Evolutionary conservation across 495 filamentous ascomycete genomes (phyloP), one percentile per base, ranked within the genome.

Genomic region (Neurospora terricola): DNA sequence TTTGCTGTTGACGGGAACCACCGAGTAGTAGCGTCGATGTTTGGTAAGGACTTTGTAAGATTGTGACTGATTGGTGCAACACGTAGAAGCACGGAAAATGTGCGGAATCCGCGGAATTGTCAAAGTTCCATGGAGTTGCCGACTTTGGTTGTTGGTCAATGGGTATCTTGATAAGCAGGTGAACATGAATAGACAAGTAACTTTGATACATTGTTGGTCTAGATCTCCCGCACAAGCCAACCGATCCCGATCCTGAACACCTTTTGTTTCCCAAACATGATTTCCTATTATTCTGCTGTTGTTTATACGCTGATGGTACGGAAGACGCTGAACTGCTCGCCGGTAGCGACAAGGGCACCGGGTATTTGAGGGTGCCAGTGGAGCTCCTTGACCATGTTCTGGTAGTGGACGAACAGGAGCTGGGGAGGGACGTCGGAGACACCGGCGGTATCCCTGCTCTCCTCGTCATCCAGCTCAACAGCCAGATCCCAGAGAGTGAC

Each of bases 301-400:
- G 54, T 54, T 81, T 86, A 91, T 38, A 91, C 88, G 76, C 87
- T 90, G 75, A 92, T 91, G 3, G 90, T 91, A 78, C 89, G 87
- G 79, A 91, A 91, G 30, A 91, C 87, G 76, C 90, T 89, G 81
- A 98, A 98, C 79, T 87, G 88, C 72, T 92, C 90, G 14, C 96
- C 96, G 7, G 96, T 99, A 10, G 93, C 94, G 82, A 98, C 90
- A 36, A 98, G 83, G 27, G 88, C 88, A n/a, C 96, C 96, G 0
- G 94, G 94, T 79, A 97, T 97, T 83, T 99, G 96, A 27, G 91
- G 91, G 82, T 99, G 96, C 94, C 96, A 99, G 83, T 98, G 96
- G 69, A 91, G 82, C 81, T 99, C 96, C 87, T 98, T 98, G 70
- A 94, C 93, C 76, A 90, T 87, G 75, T 96, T 93, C 85, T 95